phyloP scores from a whole-genome alignment of 257 asterid genomes.

The Linaria vulgaris region DNA sequence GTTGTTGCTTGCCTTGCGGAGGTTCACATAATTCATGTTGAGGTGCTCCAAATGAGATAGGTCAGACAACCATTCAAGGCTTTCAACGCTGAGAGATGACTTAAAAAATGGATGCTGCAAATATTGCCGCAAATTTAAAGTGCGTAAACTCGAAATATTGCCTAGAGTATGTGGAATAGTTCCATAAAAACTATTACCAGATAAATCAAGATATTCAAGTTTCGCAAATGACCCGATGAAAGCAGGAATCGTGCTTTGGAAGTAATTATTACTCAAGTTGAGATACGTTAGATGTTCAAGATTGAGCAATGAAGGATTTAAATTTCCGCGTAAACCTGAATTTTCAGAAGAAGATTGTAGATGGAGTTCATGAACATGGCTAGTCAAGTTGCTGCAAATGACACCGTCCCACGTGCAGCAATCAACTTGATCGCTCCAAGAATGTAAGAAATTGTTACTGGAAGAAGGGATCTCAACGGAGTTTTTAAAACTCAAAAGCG shows the following conservation, averaged over 20 bases:
- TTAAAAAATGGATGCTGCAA: too few species aligned
- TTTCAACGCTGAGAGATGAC: background rate
- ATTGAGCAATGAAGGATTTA: conserved; percentile 18
- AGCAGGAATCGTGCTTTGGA: conserved; percentile 11
- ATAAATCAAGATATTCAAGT: conserved; percentile 19
- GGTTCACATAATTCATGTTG: background rate
- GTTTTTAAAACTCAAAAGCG: conserved; percentile 23
- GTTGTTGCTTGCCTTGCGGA: conserved; percentile 1
- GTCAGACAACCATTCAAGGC: conserved; percentile 19
- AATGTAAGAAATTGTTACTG: background rate
- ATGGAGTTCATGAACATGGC: conserved; percentile 13
- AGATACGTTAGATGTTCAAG: conserved; percentile 14
- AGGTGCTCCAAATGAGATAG: conserved; percentile 14
- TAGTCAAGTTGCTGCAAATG: conserved; percentile 19
- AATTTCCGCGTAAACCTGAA: background rate
- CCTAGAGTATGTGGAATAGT: conserved; percentile 13
- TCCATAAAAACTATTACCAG: background rate
- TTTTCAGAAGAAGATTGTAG: background rate
- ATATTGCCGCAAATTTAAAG: background rate
- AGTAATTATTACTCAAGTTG: conserved; percentile 16
- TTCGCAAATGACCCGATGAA: conserved; percentile 21
- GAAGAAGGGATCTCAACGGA: background rate
- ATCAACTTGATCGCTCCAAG: background rate
- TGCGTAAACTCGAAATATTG: conserved; percentile 20
- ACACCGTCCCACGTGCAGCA: conserved; percentile 28